Evolutionary conservation across 2,329 filamentous ascomycete species (phyloP), one percentile per base, ranked within the genome.

Genomic region (Amesomyces nigricolor): DNA sequence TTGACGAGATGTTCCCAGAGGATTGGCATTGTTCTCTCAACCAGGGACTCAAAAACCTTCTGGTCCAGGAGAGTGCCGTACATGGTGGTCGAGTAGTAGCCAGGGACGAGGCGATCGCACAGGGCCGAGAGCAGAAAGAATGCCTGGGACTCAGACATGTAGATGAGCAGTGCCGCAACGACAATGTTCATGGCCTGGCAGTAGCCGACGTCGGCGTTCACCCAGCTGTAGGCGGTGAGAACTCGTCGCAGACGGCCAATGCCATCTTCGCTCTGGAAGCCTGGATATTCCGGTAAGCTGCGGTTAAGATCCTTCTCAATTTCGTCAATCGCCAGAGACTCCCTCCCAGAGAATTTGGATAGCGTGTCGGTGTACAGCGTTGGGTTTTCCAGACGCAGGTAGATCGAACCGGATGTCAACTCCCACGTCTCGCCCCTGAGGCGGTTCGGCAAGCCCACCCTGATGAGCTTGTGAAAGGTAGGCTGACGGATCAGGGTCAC

Each of bases 181-280:
- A 99, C 94, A 64, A 99, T 99, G 71, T 99, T 99, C 94, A 99
- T 99, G 59, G 94, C 94, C 73, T 99, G 94, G 71, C 94, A 99
- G 72, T 99, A 99, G 62, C 94, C 94, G 53, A 99, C 91, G 62
- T 96, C 91, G 51, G 89, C 82, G 66, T 99, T 94, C 47, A 87
- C 89, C 94, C 94, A 99, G 73, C 91, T 96, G 75, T 99, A 99
- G 4, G 94, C 94, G 1, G 92, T 97, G 53, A 99, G 78, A 38
- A 99, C 94, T 56, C 92, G 82, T 57, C 94, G 85, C 59, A 99
- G 77, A 17, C 94, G 82, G 44, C 86, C 89, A 62, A 99, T 99
- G 14, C 94, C 94, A 66, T 96, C 91, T 69, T 96, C 88, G 66
- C 87, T 95, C 72, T 99, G 94, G 67, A 96, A 99, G 0, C 94